A percentile compares a stretch with the other conserved stretches of the same genome.
Evolutionary conservation across 2,329 filamentous ascomycete species (phyloP).

Genomic region (Sclerotinia minor): DNA sequence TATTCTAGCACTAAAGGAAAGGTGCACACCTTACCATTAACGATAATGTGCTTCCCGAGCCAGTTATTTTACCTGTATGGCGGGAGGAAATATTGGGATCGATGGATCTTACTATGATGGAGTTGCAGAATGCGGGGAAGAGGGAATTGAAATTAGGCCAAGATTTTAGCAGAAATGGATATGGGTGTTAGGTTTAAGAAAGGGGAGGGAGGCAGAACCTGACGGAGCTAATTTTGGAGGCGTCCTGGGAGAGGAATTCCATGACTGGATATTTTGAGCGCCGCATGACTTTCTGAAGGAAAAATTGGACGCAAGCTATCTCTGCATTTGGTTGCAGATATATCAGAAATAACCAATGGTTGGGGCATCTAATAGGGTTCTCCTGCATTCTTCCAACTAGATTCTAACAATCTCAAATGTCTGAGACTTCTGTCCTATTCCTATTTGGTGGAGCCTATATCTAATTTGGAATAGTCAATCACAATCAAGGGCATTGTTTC

Average conservation of each 20-base stretch:
- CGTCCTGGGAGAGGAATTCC: constrained; percentile 4
- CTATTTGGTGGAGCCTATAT: too few species aligned
- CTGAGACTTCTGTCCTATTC: too few species aligned
- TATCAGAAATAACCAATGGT: too few species aligned
- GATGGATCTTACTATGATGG: constrained; percentile 42
- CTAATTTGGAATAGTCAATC: too few species aligned
- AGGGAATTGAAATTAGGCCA: constrained; percentile 41
- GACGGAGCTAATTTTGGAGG: not conserved
- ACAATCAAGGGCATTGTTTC: not conserved
- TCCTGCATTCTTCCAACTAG: too few species aligned
- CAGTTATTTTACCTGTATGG: constrained; percentile 3
- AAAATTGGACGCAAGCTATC: not conserved
- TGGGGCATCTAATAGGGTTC: too few species aligned
- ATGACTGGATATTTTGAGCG: not conserved
- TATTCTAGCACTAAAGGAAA: constrained; percentile 45
- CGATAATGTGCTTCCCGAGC: constrained; percentile 22
- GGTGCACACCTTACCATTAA: constrained; percentile 42
- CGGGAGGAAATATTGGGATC: constrained; percentile 24
- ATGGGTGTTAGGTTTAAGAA: constrained; percentile 27
- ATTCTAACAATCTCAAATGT: too few species aligned
- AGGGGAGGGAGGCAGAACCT: not conserved
- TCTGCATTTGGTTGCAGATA: not conserved
- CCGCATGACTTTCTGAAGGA: not conserved
- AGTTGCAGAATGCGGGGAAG: constrained; percentile 42
- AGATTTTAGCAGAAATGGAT: constrained; percentile 38